Percentiles rank a stretch among this genome's conserved stretches.
Evolutionary conservation across 129 eudicot species (phyloP).

Genomic region (Chrysanthemum seticuspe): DNA sequence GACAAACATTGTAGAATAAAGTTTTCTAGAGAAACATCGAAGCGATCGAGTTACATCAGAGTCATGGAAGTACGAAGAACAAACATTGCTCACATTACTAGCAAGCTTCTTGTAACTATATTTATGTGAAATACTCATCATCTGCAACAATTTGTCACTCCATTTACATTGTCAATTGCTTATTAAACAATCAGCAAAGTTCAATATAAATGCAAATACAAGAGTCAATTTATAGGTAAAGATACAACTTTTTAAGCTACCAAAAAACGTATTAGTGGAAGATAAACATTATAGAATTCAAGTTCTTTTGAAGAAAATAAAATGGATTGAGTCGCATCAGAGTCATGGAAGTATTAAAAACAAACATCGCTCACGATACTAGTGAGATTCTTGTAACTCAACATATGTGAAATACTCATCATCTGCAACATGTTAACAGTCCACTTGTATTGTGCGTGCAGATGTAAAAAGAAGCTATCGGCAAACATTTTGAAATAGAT

Average conservation of each 20-base stretch:
- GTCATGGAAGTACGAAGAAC: constrained; percentile 36
- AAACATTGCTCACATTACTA: constrained; percentile 21
- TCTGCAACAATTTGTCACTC: no score
- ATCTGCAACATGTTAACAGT: constrained; percentile 15
- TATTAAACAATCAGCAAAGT: no score
- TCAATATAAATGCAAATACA: no score
- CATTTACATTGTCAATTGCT: no score
- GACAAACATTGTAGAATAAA: no score
- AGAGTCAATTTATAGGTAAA: no score
- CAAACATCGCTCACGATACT: constrained; percentile 21
- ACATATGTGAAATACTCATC: constrained; percentile 17
- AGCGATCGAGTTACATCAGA: constrained; percentile 16
- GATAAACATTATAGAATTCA: not conserved
- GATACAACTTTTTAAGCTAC: no score
- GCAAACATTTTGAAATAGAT: no score
- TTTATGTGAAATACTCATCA: not conserved
- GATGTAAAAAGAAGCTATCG: not conserved
- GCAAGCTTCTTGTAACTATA: constrained; percentile 10
- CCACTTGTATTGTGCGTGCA: not conserved
- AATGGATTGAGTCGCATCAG: constrained; percentile 16
- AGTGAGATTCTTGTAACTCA: constrained; percentile 19
- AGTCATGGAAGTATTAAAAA: constrained; percentile 30
- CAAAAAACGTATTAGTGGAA: no score
- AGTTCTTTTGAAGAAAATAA: not conserved
- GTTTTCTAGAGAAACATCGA: no score